Evolutionary conservation across 106 monocot species (phyloP), one percentile per base, ranked within the genome.

Genomic region (Dendrobium huoshanense): DNA sequence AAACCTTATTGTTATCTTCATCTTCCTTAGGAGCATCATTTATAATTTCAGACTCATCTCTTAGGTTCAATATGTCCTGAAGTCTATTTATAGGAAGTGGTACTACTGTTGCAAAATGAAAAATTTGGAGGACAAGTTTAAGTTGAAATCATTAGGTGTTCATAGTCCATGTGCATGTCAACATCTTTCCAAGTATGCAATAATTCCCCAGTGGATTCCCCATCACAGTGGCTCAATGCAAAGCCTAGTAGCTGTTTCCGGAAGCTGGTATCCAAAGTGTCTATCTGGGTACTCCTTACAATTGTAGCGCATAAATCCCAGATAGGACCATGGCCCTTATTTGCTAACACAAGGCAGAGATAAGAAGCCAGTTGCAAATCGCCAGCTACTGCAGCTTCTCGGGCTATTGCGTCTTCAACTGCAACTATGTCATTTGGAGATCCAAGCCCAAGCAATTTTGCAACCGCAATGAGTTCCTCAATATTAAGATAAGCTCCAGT

Each of bases 271-370:
- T 95, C 95, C 88, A 98, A 86, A 70, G 88, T 93, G 43, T 98
- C 95, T 68, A 97, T 82, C 44, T 83, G 75, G 31, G 92, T 91
- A n/a, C 95, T 95, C 84, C 89, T 89, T 56, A 92, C 98, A 88
- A 98, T 91, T 82, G 95, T 89, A 81, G 91, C 87, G 83, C 95
- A 95, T 37, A 98, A 75, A 77, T 98, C 98, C 98, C 98, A 98
- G 44, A 92, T 87, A 4, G 89, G 73, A 72, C 98, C 92, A 86
- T 98, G 92, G 9, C 89, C 91, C 72, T 95, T 98, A 78, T 88
- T 98, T 44, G 89, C 84, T 72, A 98, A 86, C 77, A 70, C 75
- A 75, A 90, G 81, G 79, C 98, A 98, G 44, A 95, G 86, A 85
- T 98, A 92, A 89, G 86, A 92, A 79, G 98, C 91, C 48, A 95